These are phyloP conservation scores for Xylaria longipes DNA, from an alignment of 495 filamentous ascomycete genomes.

Conservation along the genomic window DNA sequence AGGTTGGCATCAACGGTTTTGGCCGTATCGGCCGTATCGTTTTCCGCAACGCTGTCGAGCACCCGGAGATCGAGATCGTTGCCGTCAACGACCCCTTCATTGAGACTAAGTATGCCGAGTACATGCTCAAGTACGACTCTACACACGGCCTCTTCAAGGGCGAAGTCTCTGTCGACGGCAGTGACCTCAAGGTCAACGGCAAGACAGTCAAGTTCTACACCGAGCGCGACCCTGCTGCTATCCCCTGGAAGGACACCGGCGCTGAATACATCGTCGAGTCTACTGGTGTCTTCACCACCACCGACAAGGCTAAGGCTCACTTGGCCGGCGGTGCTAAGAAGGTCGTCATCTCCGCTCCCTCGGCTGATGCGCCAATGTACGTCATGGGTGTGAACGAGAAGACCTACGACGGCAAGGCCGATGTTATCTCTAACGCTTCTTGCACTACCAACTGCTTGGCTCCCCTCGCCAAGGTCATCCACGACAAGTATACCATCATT, in stretches of 20 bases:
- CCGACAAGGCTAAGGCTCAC: constrained; percentile 91
- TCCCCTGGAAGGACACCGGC: constrained; percentile 89
- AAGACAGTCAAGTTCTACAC: constrained; percentile 96
- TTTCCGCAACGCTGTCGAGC: constrained; percentile 76
- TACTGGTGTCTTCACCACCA: constrained; percentile 99
- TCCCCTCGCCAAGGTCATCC: constrained; percentile 96
- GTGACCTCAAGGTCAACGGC: constrained; percentile 88
- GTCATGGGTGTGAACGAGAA: constrained; percentile 99
- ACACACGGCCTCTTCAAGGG: constrained; percentile 98
- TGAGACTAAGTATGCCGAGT: constrained; percentile 97
- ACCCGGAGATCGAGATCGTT: constrained; percentile 83
- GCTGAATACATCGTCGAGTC: constrained; percentile 98
- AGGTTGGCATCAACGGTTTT: constrained; percentile 99
- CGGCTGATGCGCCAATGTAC: constrained; percentile 99
- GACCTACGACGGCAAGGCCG: constrained; percentile 84
- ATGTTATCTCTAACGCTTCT: constrained; percentile 98
- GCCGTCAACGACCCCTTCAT: constrained; percentile 99
- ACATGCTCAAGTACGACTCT: constrained; percentile 99
- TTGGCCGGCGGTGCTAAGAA: constrained; percentile 99
- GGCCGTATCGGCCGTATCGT: constrained; percentile 99
- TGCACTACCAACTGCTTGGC: constrained; percentile 99
- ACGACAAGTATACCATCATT: constrained; percentile 96
- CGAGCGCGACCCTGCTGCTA: constrained; percentile 87
- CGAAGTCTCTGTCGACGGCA: constrained; percentile 72
- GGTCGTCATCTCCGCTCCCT: constrained; percentile 99